A percentile compares a stretch with the other conserved stretches of the same genome.
Evolutionary conservation across 129 eudicot genomes (phyloP).

Genomic region (Centella asiatica): DNA sequence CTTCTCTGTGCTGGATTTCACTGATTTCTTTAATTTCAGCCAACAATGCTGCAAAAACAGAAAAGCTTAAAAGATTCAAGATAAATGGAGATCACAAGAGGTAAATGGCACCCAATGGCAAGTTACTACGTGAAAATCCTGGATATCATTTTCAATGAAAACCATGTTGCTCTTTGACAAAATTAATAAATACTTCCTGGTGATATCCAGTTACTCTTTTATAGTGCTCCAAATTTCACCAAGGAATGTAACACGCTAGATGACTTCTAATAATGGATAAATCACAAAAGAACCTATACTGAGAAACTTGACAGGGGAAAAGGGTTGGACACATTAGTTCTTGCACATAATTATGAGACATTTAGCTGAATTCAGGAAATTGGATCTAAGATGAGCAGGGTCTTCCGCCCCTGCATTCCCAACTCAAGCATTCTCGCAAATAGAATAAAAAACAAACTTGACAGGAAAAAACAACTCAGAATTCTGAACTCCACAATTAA

Average conservation of each 20-base stretch:
- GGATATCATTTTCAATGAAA: not conserved
- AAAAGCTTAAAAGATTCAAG: constrained; percentile 4
- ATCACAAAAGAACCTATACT: not conserved
- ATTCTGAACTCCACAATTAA: too few species aligned
- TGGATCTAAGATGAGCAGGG: not conserved
- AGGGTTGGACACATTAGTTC: not conserved
- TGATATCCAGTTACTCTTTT: not conserved
- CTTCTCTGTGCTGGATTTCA: constrained; percentile 44
- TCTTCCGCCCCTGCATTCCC: not conserved
- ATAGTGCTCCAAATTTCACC: not conserved
- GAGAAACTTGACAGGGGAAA: not conserved
- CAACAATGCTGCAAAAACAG: constrained; percentile 49
- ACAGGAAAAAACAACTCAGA: too few species aligned
- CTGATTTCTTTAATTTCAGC: constrained; percentile 74
- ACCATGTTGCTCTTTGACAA: not conserved
- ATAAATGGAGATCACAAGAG: not conserved
- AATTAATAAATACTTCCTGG: not conserved
- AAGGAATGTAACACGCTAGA: not conserved
- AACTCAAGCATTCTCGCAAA: too few species aligned
- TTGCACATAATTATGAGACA: not conserved
- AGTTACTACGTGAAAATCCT: not conserved
- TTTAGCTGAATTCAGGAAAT: not conserved
- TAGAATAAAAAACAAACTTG: too few species aligned
- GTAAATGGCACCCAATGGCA: not conserved
- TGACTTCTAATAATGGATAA: not conserved